Evolutionary conservation across 2,329 filamentous ascomycete species (phyloP).

Genomic region (Neurospora sp.): DNA sequence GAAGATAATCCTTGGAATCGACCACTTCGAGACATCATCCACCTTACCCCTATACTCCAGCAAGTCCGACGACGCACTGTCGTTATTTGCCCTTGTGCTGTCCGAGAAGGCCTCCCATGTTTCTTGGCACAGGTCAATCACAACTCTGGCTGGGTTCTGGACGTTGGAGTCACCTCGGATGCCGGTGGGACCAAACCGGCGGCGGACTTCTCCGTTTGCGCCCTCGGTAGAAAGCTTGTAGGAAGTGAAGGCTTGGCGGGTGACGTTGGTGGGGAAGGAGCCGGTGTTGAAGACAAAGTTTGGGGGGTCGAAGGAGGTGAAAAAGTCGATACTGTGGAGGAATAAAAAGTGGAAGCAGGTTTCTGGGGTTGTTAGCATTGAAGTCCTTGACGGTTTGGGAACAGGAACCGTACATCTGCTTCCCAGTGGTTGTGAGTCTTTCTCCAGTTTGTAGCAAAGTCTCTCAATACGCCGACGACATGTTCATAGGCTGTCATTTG

Average conservation of each 20-base stretch:
- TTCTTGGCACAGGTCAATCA: conserved; percentile 1
- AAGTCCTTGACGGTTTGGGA: neutral
- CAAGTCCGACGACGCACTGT: too few relatives aligned
- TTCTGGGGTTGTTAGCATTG: neutral
- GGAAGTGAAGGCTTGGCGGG: neutral
- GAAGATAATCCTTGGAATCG: neutral
- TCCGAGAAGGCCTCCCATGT: neutral
- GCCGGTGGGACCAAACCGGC: neutral
- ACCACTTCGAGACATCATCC: neutral
- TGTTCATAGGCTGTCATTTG: neutral
- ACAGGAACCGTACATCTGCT: conserved; percentile 5
- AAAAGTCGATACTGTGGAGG: neutral
- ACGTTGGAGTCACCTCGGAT: neutral
- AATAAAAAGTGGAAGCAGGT: neutral
- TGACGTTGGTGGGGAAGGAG: neutral
- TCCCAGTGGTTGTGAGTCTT: neutral
- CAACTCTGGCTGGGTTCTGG: neutral
- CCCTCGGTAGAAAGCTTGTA: neutral
- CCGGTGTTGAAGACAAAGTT: conserved; percentile 2
- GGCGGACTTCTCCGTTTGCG: neutral
- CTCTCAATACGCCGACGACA: neutral
- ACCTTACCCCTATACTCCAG: too few relatives aligned
- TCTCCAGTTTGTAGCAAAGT: conserved; percentile 4
- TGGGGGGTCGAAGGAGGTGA: neutral
- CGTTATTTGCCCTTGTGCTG: neutral